Conservation (phyloP, 139 green algal species). For the Mesotaenium endlicherianum region DNA sequence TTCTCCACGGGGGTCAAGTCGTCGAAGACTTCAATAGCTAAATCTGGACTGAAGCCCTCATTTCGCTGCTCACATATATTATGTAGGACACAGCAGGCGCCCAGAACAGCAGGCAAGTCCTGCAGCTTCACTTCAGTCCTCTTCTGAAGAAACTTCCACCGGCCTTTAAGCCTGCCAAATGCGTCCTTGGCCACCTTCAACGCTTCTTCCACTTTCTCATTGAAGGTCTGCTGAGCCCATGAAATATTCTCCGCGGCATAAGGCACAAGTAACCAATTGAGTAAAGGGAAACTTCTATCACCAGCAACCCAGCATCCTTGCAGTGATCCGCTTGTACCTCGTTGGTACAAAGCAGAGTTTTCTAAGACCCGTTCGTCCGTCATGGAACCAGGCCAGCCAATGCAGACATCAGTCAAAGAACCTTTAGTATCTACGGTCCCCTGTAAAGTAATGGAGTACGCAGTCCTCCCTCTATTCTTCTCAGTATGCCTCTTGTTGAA, state of each 20-base stretch:
- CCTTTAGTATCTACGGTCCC: conserved; percentile 9
- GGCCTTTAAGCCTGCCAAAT: conserved; percentile 32
- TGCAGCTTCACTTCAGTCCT: conserved; percentile 33
- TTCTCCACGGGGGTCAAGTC: too few species aligned
- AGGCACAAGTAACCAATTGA: conserved; percentile 33
- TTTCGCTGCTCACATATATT: conserved; percentile 27
- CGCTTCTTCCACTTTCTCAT: conserved; percentile 1
- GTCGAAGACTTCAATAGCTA: too few species aligned
- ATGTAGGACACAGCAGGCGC: conserved; percentile 40
- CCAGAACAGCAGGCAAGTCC: conserved; percentile 29
- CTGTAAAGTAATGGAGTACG: conserved; percentile 38
- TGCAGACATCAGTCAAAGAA: conserved; percentile 34
- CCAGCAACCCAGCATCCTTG: not conserved
- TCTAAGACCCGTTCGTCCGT: conserved; percentile 31
- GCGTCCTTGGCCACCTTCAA: conserved; percentile 27
- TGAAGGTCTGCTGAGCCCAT: conserved; percentile 21
- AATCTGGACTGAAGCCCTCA: conserved; percentile 15
- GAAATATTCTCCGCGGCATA: conserved; percentile 18
- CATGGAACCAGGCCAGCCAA: conserved; percentile 31
- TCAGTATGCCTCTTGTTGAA: conserved; percentile 42
- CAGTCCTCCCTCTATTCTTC: not conserved
- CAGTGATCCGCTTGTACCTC: not conserved
- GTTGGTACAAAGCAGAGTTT: conserved; percentile 36
- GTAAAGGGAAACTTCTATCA: conserved; percentile 1
- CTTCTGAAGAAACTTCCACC: conserved; percentile 24